phyloP scores from a whole-genome alignment of 2,329 filamentous ascomycete species.

The Dactylellina drechsleri region DNA sequence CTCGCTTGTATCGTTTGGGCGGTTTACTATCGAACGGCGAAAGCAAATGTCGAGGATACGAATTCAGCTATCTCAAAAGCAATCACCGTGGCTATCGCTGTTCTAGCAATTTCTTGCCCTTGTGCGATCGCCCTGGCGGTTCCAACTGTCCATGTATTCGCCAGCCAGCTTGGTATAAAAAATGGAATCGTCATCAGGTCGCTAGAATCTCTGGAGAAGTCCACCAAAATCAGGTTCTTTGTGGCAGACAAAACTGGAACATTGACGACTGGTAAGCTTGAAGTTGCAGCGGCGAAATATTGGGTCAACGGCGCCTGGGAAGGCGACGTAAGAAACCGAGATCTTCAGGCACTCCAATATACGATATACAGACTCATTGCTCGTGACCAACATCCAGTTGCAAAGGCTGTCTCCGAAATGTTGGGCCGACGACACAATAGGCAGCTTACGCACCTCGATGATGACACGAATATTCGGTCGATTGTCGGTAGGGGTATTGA shows the following conservation, averaged over 20 bases:
- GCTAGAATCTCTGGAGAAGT: slow-evolving; percentile 72
- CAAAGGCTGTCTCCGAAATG: slow-evolving; percentile 54
- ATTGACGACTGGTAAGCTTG: slow-evolving; percentile 71
- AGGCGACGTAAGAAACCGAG: slow-evolving; percentile 17
- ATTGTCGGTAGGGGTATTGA: slow-evolving; percentile 62
- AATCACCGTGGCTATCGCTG: slow-evolving; percentile 77
- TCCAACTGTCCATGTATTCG: slow-evolving; percentile 80
- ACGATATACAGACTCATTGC: slow-evolving; percentile 32
- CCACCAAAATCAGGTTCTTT: slow-evolving; percentile 71
- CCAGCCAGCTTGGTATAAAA: slow-evolving; percentile 73
- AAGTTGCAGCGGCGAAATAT: slow-evolving; percentile 63
- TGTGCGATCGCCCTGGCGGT: slow-evolving; percentile 80
- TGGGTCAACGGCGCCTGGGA: slow-evolving; percentile 30
- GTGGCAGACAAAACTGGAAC: slow-evolving; percentile 86
- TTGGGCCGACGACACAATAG: slow-evolving; percentile 33
- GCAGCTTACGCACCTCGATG: slow-evolving; percentile 6
- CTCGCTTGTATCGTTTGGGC: slow-evolving; percentile 23
- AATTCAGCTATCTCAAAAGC: slow-evolving; percentile 64
- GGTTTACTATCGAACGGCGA: slow-evolving; percentile 25
- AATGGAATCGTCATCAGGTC: slow-evolving; percentile 76
- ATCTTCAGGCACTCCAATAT: slow-evolving; percentile 30
- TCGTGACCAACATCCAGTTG: slow-evolving; percentile 56
- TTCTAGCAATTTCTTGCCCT: slow-evolving; percentile 80
- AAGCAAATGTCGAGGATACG: slow-evolving; percentile 14
- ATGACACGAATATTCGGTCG: slow-evolving; percentile 37